A percentile compares a stretch with the other conserved stretches of the same genome.
Evolutionary conservation across 108 stramenopile species (phyloP).

Genomic region (Licmophora abbreviata): DNA sequence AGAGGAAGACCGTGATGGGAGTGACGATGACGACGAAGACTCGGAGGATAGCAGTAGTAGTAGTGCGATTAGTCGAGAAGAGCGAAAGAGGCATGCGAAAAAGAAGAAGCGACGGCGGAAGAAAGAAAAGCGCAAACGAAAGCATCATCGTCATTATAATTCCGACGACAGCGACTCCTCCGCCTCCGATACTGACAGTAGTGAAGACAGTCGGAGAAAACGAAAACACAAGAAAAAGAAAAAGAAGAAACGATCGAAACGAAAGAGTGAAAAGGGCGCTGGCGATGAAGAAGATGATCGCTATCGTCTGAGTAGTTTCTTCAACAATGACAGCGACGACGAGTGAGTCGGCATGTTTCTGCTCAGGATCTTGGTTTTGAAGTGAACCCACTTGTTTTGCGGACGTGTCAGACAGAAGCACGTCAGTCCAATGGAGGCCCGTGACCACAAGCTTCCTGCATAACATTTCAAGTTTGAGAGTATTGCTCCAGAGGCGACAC

Average conservation of each 20-base stretch:
- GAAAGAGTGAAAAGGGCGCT: background rate
- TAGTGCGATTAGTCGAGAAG: slow-evolving; percentile 20
- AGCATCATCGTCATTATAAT: slow-evolving; percentile 15
- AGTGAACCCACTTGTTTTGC: no score
- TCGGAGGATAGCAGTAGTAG: slow-evolving; percentile 10
- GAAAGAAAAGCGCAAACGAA: slow-evolving; percentile 15
- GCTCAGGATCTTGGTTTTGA: no score
- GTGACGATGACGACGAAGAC: slow-evolving; percentile 12
- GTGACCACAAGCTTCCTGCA: no score
- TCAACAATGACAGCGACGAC: slow-evolving; percentile 44
- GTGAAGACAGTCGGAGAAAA: slow-evolving; percentile 24
- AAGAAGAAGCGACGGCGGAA: slow-evolving; percentile 16
- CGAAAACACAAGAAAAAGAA: slow-evolving; percentile 28
- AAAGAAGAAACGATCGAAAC: slow-evolving; percentile 8
- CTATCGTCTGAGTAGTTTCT: slow-evolving; percentile 62
- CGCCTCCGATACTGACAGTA: slow-evolving; percentile 17
- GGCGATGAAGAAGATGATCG: slow-evolving; percentile 33
- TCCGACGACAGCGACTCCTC: slow-evolving; percentile 8
- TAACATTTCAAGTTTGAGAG: no score
- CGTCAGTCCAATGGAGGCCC: no score
- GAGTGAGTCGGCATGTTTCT: no score
- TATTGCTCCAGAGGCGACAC: no score
- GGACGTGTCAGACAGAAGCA: no score
- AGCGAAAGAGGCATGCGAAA: slow-evolving; percentile 39
- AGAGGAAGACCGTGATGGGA: slow-evolving; percentile 13